A percentile compares a stretch with the other conserved stretches of the same genome.
These are phyloP conservation scores for Saturnispora dispora DNA, from an alignment of 805 yeast genomes.

Conservation along the genomic window DNA sequence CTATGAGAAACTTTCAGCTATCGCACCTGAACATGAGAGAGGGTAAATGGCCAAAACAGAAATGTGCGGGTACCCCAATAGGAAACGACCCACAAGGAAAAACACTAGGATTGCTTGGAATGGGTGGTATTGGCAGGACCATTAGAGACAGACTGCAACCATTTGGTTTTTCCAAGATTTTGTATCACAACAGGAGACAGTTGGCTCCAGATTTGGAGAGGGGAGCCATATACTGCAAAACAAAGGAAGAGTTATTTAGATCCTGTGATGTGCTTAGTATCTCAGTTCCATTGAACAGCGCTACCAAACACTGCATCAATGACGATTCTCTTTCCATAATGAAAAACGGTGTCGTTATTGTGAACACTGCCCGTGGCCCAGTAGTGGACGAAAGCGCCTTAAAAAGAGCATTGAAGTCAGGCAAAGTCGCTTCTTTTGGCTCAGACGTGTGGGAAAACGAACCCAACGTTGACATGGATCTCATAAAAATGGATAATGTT, in stretches of 20 bases:
- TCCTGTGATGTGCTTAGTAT: conserved; percentile 64
- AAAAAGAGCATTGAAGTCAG: conserved; percentile 45
- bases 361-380: conserved; percentile 87
- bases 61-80: conserved; percentile 45
- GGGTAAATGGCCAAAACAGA: conserved; percentile 52
- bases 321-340: conserved; percentile 50
- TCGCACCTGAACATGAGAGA: conserved; percentile 45
- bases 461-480: conserved; percentile 59
- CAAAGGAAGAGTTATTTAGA: conserved; percentile 57
- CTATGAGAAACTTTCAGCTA: conserved; percentile 49
- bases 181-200: conserved; percentile 63
- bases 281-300: conserved; percentile 65
- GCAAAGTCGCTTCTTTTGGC: conserved; percentile 61
- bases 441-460: conserved; percentile 71
- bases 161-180: conserved; percentile 63
- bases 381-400: conserved; percentile 61
- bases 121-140: conserved; percentile 88
- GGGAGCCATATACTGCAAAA: conserved; percentile 56
- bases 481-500: conserved; percentile 56
- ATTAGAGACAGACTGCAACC: conserved; percentile 63
- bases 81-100: conserved; percentile 75
- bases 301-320: conserved; percentile 64
- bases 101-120: conserved; percentile 70
- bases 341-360: conserved; percentile 70
- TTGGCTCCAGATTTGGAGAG: conserved; percentile 54